These are phyloP conservation scores for Eimeria acervulina DNA, from an alignment of 169 alveolate genomes.

Conservation along the genomic window DNA sequence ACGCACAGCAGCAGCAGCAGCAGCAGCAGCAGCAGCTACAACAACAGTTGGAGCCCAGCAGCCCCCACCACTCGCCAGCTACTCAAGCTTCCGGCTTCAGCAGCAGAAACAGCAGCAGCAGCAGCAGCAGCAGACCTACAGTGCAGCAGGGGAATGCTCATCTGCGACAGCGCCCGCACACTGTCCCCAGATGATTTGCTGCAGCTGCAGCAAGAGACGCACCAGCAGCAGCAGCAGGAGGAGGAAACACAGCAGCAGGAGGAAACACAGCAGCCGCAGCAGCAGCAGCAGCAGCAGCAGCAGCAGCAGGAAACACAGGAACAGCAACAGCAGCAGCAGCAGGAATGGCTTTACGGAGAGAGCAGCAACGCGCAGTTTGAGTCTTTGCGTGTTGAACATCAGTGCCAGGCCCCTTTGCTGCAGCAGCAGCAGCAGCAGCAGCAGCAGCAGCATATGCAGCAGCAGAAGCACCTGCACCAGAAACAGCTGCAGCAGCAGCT, in stretches of 20 bases:
- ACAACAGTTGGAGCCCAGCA: background rate
- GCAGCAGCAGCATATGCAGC: background rate
- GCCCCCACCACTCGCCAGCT: background rate
- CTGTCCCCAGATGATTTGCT: background rate
- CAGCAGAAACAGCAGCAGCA: slow-evolving; percentile 3
- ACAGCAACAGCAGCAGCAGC: slow-evolving; percentile 56
- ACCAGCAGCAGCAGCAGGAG: background rate
- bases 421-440: slow-evolving; percentile 19
- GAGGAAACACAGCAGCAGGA: background rate
- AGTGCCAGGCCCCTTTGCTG: background rate
- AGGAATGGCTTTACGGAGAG: slow-evolving; percentile 8
- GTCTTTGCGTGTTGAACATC: background rate
- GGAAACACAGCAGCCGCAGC: background rate
- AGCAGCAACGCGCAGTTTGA: background rate
- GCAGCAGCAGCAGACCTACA: slow-evolving; percentile 30
- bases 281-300: slow-evolving; percentile 41
- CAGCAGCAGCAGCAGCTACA: slow-evolving; percentile 16
- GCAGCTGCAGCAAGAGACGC: slow-evolving; percentile 34
- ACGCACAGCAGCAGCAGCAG: slow-evolving; percentile 7
- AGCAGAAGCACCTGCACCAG: slow-evolving; percentile 6
- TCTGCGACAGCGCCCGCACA: background rate
- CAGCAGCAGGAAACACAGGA: no score
- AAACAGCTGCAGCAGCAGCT: slow-evolving; percentile 24
- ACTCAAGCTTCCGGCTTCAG: background rate
- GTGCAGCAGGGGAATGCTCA: background rate